These are phyloP conservation scores for Paraphaeosphaeria sporulosa DNA, from an alignment of 2,329 filamentous ascomycete species.

Conservation along the genomic window DNA sequence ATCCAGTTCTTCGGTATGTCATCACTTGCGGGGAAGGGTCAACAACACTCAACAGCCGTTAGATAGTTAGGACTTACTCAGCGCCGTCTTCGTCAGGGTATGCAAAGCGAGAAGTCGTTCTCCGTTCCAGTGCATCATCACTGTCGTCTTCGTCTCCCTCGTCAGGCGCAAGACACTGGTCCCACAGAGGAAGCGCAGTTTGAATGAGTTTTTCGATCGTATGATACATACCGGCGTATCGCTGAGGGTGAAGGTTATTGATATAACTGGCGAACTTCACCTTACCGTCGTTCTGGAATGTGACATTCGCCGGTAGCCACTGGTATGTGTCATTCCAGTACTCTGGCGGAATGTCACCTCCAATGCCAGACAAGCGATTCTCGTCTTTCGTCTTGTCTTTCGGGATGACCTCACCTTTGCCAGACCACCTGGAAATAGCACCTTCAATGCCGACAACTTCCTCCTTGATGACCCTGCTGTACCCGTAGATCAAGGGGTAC, in stretches of 20 bases:
- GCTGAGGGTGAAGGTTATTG: constrained; percentile 61
- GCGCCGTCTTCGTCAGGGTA: constrained; percentile 1
- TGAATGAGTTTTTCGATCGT: constrained; percentile 29
- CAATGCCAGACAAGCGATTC: not conserved
- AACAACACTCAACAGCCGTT: not conserved
- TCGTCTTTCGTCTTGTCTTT: not conserved
- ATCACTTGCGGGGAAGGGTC: constrained; percentile 13
- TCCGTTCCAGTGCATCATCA: not conserved
- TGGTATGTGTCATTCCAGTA: constrained; percentile 51
- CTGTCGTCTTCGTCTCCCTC: constrained; percentile 20
- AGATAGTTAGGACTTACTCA: constrained; percentile 8
- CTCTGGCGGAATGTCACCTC: not conserved
- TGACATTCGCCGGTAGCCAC: constrained; percentile 59
- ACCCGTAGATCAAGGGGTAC: constrained; percentile 65
- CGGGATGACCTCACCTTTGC: constrained; percentile 6
- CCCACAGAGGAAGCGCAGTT: constrained; percentile 27
- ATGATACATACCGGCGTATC: constrained; percentile 24
- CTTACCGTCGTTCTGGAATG: constrained; percentile 41
- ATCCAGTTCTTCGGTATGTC: constrained; percentile 19
- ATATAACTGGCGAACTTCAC: constrained; percentile 56
- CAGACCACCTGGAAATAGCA: constrained; percentile 13
- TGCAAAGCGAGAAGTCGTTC: constrained; percentile 13
- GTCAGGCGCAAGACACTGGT: constrained; percentile 14
- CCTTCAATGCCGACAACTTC: constrained; percentile 22
- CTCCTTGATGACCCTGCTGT: constrained; percentile 21